Percentiles rank a stretch among this genome's conserved stretches.
Evolutionary conservation across 1,139 yeast genomes (phyloP).

Genomic region (Yarrowia galli): DNA sequence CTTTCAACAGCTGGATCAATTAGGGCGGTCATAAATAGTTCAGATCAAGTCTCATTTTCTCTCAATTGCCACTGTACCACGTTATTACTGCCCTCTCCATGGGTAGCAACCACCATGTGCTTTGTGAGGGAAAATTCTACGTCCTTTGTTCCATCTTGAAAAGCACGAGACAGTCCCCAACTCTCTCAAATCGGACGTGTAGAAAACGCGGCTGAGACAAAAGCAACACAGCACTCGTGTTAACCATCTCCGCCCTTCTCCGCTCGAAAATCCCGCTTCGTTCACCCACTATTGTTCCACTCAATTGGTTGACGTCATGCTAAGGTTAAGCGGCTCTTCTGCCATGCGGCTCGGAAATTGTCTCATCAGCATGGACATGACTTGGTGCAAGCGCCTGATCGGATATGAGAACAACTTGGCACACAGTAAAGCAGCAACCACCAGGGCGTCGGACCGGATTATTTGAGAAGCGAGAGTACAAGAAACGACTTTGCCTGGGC

Average conservation of each 20-base stretch:
- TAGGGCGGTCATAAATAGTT: not conserved
- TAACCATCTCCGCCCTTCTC: not conserved
- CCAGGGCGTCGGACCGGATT: not conserved
- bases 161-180: not conserved
- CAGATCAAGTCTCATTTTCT: not conserved
- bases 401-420: constrained; percentile 27
- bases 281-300: not conserved
- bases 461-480: not conserved
- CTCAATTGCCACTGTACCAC: not conserved
- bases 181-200: not conserved
- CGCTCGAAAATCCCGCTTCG: not conserved
- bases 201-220: not conserved
- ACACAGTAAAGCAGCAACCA: constrained; percentile 23
- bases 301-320: constrained; percentile 9
- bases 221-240: no score
- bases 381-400: constrained; percentile 25
- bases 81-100: not conserved
- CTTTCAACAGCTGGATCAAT: no score
- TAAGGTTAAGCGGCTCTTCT: constrained; percentile 27
- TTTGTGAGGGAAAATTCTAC: constrained; percentile 24
- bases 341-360: constrained; percentile 32
- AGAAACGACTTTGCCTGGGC: not conserved
- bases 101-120: constrained; percentile 8
- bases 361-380: constrained; percentile 10
- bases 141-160: not conserved